Evolutionary conservation across 805 yeast species (phyloP), one percentile per base, ranked within the genome.

Genomic region (Teunomyces gatunensis): DNA sequence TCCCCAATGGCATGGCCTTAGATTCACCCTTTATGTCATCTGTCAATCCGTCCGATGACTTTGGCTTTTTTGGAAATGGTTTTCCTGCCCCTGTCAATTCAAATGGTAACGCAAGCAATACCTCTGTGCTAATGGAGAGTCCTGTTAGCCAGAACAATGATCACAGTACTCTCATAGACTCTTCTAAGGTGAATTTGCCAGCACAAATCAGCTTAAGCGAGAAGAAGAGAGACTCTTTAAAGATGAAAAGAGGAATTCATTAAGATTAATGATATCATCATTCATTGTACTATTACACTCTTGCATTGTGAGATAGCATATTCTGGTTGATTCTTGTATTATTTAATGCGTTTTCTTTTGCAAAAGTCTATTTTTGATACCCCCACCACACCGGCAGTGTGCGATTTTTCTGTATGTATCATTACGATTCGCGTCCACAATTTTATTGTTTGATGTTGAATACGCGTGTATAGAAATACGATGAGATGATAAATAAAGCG

Each of bases 11-110:
- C 3, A 51, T 53, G 39, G 43, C 67, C 5, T 62, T 72, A 45
- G 74, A 72, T 45, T 68, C 74, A 5, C 78, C 77, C 18, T 73
- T 73, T 50, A 65, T 68, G 63, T 67, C 73, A 11, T 71, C 74
- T 3, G 58, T 66, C 3, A 61, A 66, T 2, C 69, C 69, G 4
- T 54, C 65, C 4, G 75, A 71, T 7, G 75, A 71, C 41, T 63
- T 53, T 44, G 64, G 64, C 11, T 66, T 63, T 49, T 66, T 66
- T 56, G 54, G 61, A 23, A 53, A 56, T 47, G 57, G 58, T 3
- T 54, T 52, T 33, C 41, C 21, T 35, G 32, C 27, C 25, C 41
- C 42, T 12, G 27, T 30, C 36, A 11, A 25, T 9, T 27, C 13
- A 12, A 47, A 46, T 5, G 51, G 51, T 10, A 34, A 21, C 39